Evolutionary conservation across 495 filamentous ascomycete genomes (phyloP), one percentile per base, ranked within the genome.

Genomic region (Lasiosphaeria hispida): DNA sequence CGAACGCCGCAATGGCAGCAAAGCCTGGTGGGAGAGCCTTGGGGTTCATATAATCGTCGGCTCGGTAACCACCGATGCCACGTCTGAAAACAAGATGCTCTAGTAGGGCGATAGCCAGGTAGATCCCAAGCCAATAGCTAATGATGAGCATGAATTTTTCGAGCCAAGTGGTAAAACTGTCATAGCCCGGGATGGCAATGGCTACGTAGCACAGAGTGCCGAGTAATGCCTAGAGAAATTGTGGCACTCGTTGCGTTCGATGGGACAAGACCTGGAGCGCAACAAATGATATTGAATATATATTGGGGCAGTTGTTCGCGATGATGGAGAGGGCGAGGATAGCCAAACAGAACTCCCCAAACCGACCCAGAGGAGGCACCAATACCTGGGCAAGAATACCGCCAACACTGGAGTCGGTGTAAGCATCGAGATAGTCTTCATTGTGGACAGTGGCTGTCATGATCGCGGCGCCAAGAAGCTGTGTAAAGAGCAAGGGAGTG

Each of bases 301-400:
- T 87, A 75, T 88, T 91, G n/a, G 93, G 90, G 74, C 86, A 91
- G 75, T 92, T 92, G 76, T 88, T 93, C 55, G 88, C 87, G 61
- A 92, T 82, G 67, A 91, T 92, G 61, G 83, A 86, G 30, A 93
- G 80, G 0, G 89, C 87, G 5, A 95, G 83, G 43, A 95, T 76
- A 51, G 92, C 84, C 15, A 95, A 68, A 71, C 90, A 94, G 77
- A 94, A 91, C 66, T 90, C 81, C 58, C 90, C 90, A 65, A 93
- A 92, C 42, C 78, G 75, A 19, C 90, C 90, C 0, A 92, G 77
- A 1, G 79, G 79, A 3, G 82, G 82, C 34, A 86, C 72, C 0
- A 95, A 79, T 8, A 88, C 86, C 9, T 83, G 82, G 5, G 74
- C 83, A 14, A 95, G 77, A 6, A 95, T 73, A 17, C 89, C 90